Base-by-base conservation (phyloP, 139 green algal species). In the Chlorella ohadii region DNA sequence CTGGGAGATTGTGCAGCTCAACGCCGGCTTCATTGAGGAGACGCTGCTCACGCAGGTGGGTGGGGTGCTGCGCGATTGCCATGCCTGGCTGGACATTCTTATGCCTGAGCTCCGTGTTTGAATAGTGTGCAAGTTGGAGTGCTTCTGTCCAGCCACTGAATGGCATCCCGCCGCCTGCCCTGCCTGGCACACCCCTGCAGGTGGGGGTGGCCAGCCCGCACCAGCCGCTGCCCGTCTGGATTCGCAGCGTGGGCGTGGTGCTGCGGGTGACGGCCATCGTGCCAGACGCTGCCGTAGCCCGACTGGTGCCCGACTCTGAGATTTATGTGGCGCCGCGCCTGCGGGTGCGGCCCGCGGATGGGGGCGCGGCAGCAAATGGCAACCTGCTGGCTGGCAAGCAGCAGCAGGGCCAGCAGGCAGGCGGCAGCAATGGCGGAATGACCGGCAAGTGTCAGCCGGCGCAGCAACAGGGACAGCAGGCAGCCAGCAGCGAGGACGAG, bases 1-100 rank as follows among this genome's bases (percentile, higher is more conserved):
- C 85, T 98, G 95, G 95, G 95, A 98, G 86, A 73, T 97, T 59
- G 83, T 98, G 72, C 92, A 98, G 82, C 78, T 92, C 39, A 96
- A 97, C 79, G 92, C 90, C 4, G 92, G 87, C 4, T 90, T 91
- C 55, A 81, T 98, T 71, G 95, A 98, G 70, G 88, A 94, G n/a
- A 83, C 90, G 56, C 77, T 98, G 78, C 88, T 96, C 39, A 83
- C 81, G 22, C 94, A 96, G 89, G 91, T 90, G 25, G 27, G 57
- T 38, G 70, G 74, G 66, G 33, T 47, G 31, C 44, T 83, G 56
- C 61, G 67, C n/a, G n/a, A n/a, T 27, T 3, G 55, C 47, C 27
- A 36, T 67, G 61, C 23, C 61, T 67, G 61, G n/a, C n/a, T n/a
- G n/a, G n/a, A n/a, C n/a, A n/a, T n/a, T n/a, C n/a, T n/a, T n/a